Conservation (phyloP, 2,329 filamentous ascomycete species). For the Verticillium longisporum region DNA sequence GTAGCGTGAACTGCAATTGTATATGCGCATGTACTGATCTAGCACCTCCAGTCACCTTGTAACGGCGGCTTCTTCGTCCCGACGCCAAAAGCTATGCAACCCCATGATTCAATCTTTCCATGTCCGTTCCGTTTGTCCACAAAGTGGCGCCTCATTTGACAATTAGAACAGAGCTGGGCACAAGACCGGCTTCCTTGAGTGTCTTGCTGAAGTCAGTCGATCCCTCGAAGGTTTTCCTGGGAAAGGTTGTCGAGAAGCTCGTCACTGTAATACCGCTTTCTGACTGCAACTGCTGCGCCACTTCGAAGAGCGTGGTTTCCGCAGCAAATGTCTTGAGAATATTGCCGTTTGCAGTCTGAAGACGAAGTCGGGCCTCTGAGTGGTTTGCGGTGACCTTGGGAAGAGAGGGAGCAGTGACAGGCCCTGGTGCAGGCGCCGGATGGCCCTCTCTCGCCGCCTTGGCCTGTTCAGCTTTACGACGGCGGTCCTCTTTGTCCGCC, state of each 20-base stretch:
- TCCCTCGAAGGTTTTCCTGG: constrained; percentile 69
- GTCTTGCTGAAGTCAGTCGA: constrained; percentile 77
- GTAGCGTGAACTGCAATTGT: neutral
- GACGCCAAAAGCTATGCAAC: constrained; percentile 2
- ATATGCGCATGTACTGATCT: neutral
- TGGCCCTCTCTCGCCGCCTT: constrained; percentile 83
- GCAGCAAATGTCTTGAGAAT: constrained; percentile 83
- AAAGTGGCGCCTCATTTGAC: constrained; percentile 41
- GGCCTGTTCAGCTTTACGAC: constrained; percentile 75
- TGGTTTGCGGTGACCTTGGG: constrained; percentile 63
- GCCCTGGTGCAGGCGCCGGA: constrained; percentile 36
- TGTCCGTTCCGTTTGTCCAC: neutral
- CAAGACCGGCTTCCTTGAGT: constrained; percentile 82
- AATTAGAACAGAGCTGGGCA: constrained; percentile 85
- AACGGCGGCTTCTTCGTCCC: neutral
- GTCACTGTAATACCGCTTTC: constrained; percentile 66
- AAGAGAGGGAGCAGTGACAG: constrained; percentile 38
- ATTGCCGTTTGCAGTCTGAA: constrained; percentile 71
- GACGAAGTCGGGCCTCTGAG: constrained; percentile 71
- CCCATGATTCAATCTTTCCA: neutral
- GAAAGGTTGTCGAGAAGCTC: constrained; percentile 82
- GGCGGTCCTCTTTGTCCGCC: constrained; percentile 84
- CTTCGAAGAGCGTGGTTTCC: constrained; percentile 88
- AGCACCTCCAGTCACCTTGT: neutral
- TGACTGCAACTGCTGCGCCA: constrained; percentile 66